phyloP scores from a whole-genome alignment of 305 asterid genomes.

The Solanum hybrid region DNA sequence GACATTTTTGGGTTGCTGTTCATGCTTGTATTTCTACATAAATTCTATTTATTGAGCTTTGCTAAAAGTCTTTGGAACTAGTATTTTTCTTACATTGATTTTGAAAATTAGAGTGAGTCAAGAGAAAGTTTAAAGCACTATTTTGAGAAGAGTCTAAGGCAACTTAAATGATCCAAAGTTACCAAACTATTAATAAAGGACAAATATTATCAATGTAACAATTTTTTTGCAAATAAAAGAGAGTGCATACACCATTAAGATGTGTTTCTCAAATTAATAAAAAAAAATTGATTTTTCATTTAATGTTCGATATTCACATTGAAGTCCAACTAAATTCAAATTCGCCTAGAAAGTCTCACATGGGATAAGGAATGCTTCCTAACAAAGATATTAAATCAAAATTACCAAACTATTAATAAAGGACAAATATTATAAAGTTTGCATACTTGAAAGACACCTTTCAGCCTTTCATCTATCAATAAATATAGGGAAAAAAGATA shows the following conservation, averaged over 20 bases:
- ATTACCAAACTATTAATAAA: background rate
- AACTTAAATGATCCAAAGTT: no score
- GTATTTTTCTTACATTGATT: background rate
- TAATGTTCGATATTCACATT: no score
- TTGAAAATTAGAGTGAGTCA: background rate
- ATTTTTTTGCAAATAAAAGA: no score
- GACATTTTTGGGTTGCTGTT: background rate
- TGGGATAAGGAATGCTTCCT: rapidly evolving
- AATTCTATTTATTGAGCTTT: no score
- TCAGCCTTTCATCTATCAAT: background rate
- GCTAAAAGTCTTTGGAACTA: background rate
- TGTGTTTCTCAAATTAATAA: no score
- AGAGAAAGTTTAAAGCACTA: background rate
- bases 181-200: no score
- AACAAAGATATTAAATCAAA: background rate
- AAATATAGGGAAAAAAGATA: no score
- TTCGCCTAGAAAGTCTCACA: background rate
- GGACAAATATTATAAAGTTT: background rate
- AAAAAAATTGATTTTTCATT: no score
- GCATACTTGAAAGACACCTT: background rate
- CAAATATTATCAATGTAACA: no score
- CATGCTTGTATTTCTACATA: background rate
- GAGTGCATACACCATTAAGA: background rate
- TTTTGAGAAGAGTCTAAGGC: background rate
- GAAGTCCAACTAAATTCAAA: no score